Conservation (phyloP, 257 asterid genomes). For the Paraleonurus japonicus region DNA sequence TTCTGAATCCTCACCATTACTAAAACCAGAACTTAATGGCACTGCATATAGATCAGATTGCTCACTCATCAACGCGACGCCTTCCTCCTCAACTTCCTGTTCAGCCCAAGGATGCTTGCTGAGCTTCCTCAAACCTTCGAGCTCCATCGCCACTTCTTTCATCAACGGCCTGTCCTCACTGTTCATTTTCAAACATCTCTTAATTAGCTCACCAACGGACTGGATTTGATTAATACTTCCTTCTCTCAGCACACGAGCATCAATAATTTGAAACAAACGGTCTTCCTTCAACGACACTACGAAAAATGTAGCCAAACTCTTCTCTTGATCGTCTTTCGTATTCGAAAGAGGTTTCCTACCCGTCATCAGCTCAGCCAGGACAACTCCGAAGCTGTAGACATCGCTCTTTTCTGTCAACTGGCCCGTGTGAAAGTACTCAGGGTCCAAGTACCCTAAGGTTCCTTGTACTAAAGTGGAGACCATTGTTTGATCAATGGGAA, state of each 20-base stretch:
- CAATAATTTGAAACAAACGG: slow-evolving; percentile 32
- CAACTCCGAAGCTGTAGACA: slow-evolving; percentile 62
- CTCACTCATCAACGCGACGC: slow-evolving; percentile 20
- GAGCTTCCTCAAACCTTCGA: slow-evolving; percentile 53
- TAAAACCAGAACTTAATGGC: slow-evolving; percentile 22
- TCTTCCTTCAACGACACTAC: slow-evolving; percentile 30
- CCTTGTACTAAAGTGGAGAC: slow-evolving; percentile 62
- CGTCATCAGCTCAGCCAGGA: slow-evolving; percentile 58
- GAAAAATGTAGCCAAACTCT: slow-evolving; percentile 28
- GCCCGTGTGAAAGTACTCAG: slow-evolving; percentile 54
- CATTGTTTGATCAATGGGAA: slow-evolving; percentile 49
- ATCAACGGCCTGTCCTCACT: slow-evolving; percentile 50
- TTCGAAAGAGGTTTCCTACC: slow-evolving; percentile 41
- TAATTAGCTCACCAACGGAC: slow-evolving; percentile 29
- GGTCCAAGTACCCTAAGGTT: slow-evolving; percentile 56
- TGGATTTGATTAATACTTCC: slow-evolving; percentile 37
- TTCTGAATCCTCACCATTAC: slow-evolving; percentile 14
- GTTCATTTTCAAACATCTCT: slow-evolving; percentile 33
- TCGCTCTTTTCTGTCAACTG: slow-evolving; percentile 58
- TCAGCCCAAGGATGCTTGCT: slow-evolving; percentile 55
- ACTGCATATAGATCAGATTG: slow-evolving; percentile 31
- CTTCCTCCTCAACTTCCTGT: slow-evolving; percentile 23
- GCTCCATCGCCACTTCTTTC: slow-evolving; percentile 66
- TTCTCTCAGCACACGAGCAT: slow-evolving; percentile 37
- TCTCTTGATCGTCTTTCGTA: slow-evolving; percentile 23